Base-by-base conservation (phyloP, 805 yeast genomes). In the Nematodospora valgi region DNA sequence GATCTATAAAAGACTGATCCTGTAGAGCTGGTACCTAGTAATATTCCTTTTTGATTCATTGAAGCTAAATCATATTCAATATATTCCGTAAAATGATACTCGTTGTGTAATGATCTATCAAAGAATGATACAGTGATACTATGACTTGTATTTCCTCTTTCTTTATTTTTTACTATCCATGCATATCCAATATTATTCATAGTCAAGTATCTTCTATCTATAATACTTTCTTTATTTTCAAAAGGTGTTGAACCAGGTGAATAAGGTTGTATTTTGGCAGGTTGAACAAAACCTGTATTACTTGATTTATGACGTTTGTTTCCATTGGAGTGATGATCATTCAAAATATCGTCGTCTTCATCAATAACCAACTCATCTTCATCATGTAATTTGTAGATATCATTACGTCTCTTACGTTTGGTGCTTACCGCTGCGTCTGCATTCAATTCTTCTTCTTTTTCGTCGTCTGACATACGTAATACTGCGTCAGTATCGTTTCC, bases 231-330 rank as follows among this genome's bases (percentile, higher is more conserved):
- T 6, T 23, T 15, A 22, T 29, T 30, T 13, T 34, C 31, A 27
- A 32, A 88, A 0, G 96, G 95, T 0, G 98, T 91, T 5, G 83
- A 76, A 1, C 98, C 98, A 1, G 86, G 84, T 3, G 95, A 86
- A 47, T 79, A 82, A 0, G 96, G 89, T 30, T 61, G 65, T 19
- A 78, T 6, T 34, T 33, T 16, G 12, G 19, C 6, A 12, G 20
- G 9, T 16, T 20, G 12, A 6, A 3, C 15, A 5, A 19, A 6
- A 6, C 6, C 31, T 18, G 9, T 6, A 23, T 20, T 10, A n/a
- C 30, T 35, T 7, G 28, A 23, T 18, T 17, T 26, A 8, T 26
- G 7, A 14, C 35, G 19, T 35, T 35, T 28, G 17, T 26, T n/a
- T 5, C 24, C 5, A 5, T 17, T 16, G 11, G 27, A 11, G 15